phyloP scores from a whole-genome alignment of 495 filamentous ascomycete species.

The Evansstolkia leycettana region DNA sequence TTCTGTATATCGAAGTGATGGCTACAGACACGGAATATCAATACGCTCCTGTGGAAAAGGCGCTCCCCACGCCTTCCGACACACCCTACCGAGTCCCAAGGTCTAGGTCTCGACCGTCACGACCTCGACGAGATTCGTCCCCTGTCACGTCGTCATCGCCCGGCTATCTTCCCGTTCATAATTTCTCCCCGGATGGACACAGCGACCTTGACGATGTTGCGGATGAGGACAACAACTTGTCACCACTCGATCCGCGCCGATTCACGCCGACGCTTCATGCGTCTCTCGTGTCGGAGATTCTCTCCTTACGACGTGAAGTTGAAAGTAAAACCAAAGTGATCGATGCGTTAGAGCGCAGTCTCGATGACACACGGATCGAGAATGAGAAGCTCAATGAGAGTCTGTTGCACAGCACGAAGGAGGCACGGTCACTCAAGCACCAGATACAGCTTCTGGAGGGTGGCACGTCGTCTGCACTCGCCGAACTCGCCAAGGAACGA shows the following conservation, averaged over 20 bases:
- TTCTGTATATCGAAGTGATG: constrained; percentile 9
- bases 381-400: constrained; percentile 53
- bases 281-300: constrained; percentile 87
- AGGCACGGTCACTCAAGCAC: constrained; percentile 68
- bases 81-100: constrained; percentile 52
- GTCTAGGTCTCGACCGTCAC: constrained; percentile 36
- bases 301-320: constrained; percentile 73
- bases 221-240: constrained; percentile 57
- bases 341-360: constrained; percentile 63
- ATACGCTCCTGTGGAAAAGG: constrained; percentile 13
- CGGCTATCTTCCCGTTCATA: constrained; percentile 38
- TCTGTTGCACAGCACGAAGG: constrained; percentile 50
- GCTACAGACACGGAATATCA: constrained; percentile 14
- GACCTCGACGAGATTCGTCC: constrained; percentile 45
- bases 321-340: constrained; percentile 79
- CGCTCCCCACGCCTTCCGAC: constrained; percentile 54
- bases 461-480: constrained; percentile 71
- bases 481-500: constrained; percentile 70
- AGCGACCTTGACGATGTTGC: constrained; percentile 42
- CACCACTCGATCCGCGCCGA: constrained; percentile 72
- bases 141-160: constrained; percentile 53
- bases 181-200: constrained; percentile 28
- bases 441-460: constrained; percentile 79
- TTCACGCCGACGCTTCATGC: constrained; percentile 95
- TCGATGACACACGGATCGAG: constrained; percentile 61